Conservation (phyloP, 1,284 basidiomycete species). For the Schizopora paradoxa region DNA sequence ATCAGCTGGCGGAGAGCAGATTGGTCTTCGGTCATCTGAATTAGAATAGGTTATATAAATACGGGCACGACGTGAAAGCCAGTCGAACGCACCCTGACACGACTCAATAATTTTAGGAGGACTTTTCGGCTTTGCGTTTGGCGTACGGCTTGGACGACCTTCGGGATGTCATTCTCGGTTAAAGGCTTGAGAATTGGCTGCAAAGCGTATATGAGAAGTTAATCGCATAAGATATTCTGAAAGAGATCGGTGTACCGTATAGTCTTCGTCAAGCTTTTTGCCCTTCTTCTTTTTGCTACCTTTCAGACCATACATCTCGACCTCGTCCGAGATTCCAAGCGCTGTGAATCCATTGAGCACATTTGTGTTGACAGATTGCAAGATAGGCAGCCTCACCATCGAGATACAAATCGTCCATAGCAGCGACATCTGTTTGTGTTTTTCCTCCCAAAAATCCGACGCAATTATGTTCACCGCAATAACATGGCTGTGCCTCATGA, state of each 20-base stretch:
- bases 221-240: background rate
- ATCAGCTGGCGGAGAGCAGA: slow-evolving; percentile 81
- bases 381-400: slow-evolving; percentile 61
- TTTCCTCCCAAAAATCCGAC: slow-evolving; percentile 97
- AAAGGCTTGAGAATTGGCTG: slow-evolving; percentile 75
- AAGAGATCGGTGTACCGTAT: slow-evolving; percentile 53
- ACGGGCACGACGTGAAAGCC: slow-evolving; percentile 8
- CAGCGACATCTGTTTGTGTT: slow-evolving; percentile 93
- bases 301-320: slow-evolving; percentile 75
- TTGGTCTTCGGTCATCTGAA: slow-evolving; percentile 80
- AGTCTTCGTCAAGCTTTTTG: slow-evolving; percentile 93
- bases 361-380: slow-evolving; percentile 11
- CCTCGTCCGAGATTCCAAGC: slow-evolving; percentile 93
- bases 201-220: background rate
- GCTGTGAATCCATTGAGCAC: slow-evolving; percentile 41
- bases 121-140: slow-evolving; percentile 86
- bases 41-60: slow-evolving; percentile 1
- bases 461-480: slow-evolving; percentile 95
- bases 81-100: slow-evolving; percentile 63
- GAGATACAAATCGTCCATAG: slow-evolving; percentile 93
- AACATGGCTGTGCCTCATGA: slow-evolving; percentile 93
- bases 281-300: slow-evolving; percentile 89
- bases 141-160: slow-evolving; percentile 87
- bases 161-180: slow-evolving; percentile 76
- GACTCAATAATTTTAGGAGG: slow-evolving; percentile 76